phyloP scores from a whole-genome alignment of 805 yeast genomes.

The Pichia deserticola region DNA sequence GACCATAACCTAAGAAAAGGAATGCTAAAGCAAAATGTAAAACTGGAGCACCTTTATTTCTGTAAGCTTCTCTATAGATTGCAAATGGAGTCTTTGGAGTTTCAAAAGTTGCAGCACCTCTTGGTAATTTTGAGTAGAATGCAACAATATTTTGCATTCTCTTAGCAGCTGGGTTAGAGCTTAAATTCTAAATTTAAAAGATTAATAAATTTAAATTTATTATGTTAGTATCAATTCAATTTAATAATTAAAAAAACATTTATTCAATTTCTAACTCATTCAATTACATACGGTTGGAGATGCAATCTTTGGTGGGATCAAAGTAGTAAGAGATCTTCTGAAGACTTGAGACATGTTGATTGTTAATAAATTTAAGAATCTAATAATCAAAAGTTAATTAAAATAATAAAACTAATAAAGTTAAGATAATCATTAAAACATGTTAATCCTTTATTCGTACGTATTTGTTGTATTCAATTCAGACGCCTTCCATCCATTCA shows the following conservation, averaged over 20 bases:
- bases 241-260: neutral
- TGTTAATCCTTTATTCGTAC: neutral
- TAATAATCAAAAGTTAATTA: too few species aligned
- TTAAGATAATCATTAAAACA: too few species aligned
- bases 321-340: conserved; percentile 89
- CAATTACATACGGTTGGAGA: conserved; percentile 44
- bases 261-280: too few species aligned
- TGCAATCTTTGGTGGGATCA: conserved; percentile 98
- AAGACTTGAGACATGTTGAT: conserved; percentile 67
- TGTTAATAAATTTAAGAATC: too few species aligned
- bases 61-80: conserved; percentile 77
- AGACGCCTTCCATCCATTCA: too few species aligned
- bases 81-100: conserved; percentile 64
- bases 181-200: conserved; percentile 53
- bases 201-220: neutral
- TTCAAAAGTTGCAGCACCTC: conserved; percentile 77
- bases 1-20: conserved; percentile 73
- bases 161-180: conserved; percentile 93
- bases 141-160: conserved; percentile 92
- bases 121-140: conserved; percentile 94
- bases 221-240: conserved; percentile 3
- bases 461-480: too few species aligned
- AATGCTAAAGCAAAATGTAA: conserved; percentile 66
- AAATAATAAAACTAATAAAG: too few species aligned
- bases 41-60: conserved; percentile 78